Evolutionary conservation across 306 rosid genomes (phyloP).

Genomic region (Sesbania bispinosa): DNA sequence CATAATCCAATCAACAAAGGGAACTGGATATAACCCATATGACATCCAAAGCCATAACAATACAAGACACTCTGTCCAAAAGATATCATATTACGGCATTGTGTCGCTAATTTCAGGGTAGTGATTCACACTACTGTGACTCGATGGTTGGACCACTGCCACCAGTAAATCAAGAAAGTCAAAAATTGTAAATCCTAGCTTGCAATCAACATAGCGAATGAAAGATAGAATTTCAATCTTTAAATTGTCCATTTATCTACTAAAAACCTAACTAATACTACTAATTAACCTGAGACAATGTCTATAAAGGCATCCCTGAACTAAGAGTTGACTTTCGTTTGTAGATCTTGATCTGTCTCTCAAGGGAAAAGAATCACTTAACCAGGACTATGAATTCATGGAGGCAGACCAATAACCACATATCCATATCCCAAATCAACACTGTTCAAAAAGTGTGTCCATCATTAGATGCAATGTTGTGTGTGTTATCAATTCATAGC

Average conservation of each 20-base stretch:
- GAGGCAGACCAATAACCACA: constrained; percentile 3
- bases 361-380: background rate
- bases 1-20: background rate
- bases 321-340: background rate
- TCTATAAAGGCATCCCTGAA: background rate
- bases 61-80: background rate
- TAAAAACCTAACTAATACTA: background rate
- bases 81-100: background rate
- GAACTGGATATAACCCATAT: too few relatives aligned
- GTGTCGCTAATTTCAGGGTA: background rate
- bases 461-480: background rate
- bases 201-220: background rate
- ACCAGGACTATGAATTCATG: background rate
- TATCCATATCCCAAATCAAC: background rate
- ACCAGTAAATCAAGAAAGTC: background rate
- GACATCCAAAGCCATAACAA: background rate
- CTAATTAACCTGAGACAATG: background rate
- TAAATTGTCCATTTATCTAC: background rate
- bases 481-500: background rate
- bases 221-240: background rate
- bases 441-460: background rate
- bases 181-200: background rate
- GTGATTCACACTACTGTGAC: background rate
- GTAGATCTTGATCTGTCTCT: background rate
- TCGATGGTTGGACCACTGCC: background rate